phyloP scores from a whole-genome alignment of 2,329 filamentous ascomycete genomes.

The Trichophyton mentagrophytes region DNA sequence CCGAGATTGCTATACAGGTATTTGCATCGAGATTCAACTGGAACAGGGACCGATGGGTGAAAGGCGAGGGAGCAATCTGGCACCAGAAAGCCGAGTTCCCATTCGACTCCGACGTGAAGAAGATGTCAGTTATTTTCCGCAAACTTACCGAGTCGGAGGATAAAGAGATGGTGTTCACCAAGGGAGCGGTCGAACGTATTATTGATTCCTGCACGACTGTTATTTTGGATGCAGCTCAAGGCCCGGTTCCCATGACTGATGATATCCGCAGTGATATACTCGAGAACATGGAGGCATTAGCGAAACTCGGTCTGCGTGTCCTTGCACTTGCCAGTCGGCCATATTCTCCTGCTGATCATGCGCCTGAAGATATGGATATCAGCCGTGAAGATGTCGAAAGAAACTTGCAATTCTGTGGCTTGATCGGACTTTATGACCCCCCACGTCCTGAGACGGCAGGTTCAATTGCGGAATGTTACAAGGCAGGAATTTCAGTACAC shows the following conservation, averaged over 20 bases:
- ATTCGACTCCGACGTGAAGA: slow-evolving; percentile 63
- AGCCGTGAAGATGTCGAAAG: slow-evolving; percentile 52
- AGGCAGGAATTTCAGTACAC: slow-evolving; percentile 64
- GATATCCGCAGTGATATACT: slow-evolving; percentile 46
- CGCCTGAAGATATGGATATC: slow-evolving; percentile 30
- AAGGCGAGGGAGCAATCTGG: slow-evolving; percentile 41
- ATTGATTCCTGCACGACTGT: slow-evolving; percentile 49
- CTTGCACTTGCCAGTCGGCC: slow-evolving; percentile 49
- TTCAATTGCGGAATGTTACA: slow-evolving; percentile 56
- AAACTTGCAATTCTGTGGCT: slow-evolving; percentile 60
- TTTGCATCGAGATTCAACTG: slow-evolving; percentile 57
- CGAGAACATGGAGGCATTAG: slow-evolving; percentile 56
- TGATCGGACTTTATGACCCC: slow-evolving; percentile 77
- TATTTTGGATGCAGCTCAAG: slow-evolving; percentile 31
- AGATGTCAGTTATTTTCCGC: slow-evolving; percentile 59
- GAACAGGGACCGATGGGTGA: slow-evolving; percentile 43
- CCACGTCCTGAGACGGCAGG: slow-evolving; percentile 67
- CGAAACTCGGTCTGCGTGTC: slow-evolving; percentile 54
- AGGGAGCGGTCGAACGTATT: slow-evolving; percentile 48
- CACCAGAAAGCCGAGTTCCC: slow-evolving; percentile 54
- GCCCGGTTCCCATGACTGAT: slow-evolving; percentile 37
- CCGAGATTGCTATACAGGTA: slow-evolving; percentile 63
- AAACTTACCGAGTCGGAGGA: slow-evolving; percentile 16
- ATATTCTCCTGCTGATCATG: slow-evolving; percentile 17
- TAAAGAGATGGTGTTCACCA: slow-evolving; percentile 28